Evolutionary conservation across 192 early-diverging fungal species (phyloP).

Genomic region (Cladochytrium replicatum): DNA sequence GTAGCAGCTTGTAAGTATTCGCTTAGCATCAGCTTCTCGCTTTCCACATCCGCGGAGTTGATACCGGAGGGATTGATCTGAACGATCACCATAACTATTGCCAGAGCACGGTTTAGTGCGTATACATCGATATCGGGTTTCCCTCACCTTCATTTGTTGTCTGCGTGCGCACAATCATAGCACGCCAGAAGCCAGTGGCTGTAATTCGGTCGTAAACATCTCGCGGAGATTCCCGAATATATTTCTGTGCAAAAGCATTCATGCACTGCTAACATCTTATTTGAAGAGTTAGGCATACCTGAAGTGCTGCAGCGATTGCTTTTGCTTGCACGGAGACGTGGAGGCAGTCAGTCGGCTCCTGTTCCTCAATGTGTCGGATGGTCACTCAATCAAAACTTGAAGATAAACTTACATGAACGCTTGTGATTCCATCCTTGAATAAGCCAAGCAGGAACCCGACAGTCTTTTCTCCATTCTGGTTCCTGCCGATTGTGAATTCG

Average conservation of each 20-base stretch:
- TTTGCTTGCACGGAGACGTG: conserved; percentile 40
- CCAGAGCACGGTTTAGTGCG: neutral
- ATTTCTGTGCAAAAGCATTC: no score
- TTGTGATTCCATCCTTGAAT: conserved; percentile 49
- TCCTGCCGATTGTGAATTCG: conserved; percentile 61
- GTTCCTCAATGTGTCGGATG: neutral
- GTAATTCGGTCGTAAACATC: conserved; percentile 32
- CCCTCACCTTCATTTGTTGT: conserved; percentile 46
- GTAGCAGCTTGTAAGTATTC: conserved; percentile 4
- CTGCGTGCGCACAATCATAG: conserved; percentile 50
- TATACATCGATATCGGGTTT: neutral
- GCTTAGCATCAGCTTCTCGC: conserved; percentile 15
- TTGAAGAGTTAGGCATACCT: no score
- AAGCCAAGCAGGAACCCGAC: conserved; percentile 62
- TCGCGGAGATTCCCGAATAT: conserved; percentile 15
- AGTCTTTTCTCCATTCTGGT: conserved; percentile 37
- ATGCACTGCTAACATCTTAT: no score
- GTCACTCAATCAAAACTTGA: neutral
- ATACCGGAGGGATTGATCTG: conserved; percentile 45
- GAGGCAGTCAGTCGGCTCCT: conserved; percentile 26
- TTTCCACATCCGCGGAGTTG: conserved; percentile 16
- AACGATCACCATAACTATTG: conserved; percentile 47
- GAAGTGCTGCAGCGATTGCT: conserved; percentile 35
- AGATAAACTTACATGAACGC: conserved; percentile 31
- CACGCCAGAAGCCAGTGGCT: conserved; percentile 55